Conservation (phyloP, 805 yeast species). For the Ogataea siamensis region DNA sequence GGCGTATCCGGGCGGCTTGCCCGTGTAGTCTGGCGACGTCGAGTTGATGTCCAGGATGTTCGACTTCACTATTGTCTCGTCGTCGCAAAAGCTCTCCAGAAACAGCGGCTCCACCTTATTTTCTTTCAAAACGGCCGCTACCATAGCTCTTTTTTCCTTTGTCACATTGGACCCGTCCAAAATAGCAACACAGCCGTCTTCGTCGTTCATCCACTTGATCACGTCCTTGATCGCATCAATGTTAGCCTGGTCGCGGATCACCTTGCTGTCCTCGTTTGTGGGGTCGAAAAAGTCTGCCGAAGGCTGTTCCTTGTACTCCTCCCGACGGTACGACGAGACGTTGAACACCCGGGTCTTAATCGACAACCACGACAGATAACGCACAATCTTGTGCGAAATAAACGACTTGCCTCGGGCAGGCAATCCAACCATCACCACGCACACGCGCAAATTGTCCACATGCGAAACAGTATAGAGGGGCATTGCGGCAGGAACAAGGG, state of each 20-base stretch:
- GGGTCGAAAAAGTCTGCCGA: slow-evolving; percentile 78
- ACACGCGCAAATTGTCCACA: slow-evolving; percentile 70
- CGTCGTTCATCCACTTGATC: slow-evolving; percentile 81
- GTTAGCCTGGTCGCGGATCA: slow-evolving; percentile 67
- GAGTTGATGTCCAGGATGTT: slow-evolving; percentile 86
- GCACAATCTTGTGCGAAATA: slow-evolving; percentile 89
- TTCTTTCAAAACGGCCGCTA: slow-evolving; percentile 53
- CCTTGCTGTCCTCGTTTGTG: slow-evolving; percentile 60
- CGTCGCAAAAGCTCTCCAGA: slow-evolving; percentile 89
- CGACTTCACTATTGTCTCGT: slow-evolving; percentile 69
- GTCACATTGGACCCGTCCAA: slow-evolving; percentile 94
- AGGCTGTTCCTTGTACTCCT: slow-evolving; percentile 53
- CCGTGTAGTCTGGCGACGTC: slow-evolving; percentile 77
- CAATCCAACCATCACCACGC: slow-evolving; percentile 85
- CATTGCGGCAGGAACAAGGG: slow-evolving; percentile 34
- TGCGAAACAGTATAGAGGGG: slow-evolving; percentile 58
- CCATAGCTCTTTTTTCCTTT: slow-evolving; percentile 60
- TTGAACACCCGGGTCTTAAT: slow-evolving; percentile 84
- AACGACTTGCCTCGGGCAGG: slow-evolving; percentile 94
- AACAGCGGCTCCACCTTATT: slow-evolving; percentile 84
- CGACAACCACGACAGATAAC: slow-evolving; percentile 90
- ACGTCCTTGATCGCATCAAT: slow-evolving; percentile 71
- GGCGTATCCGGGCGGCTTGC: slow-evolving; percentile 69
- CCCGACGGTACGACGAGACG: slow-evolving; percentile 82
- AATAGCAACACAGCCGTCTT: slow-evolving; percentile 85